Evolutionary conservation across 345 rosid species (phyloP).

Genomic region (Ricinus communis): DNA sequence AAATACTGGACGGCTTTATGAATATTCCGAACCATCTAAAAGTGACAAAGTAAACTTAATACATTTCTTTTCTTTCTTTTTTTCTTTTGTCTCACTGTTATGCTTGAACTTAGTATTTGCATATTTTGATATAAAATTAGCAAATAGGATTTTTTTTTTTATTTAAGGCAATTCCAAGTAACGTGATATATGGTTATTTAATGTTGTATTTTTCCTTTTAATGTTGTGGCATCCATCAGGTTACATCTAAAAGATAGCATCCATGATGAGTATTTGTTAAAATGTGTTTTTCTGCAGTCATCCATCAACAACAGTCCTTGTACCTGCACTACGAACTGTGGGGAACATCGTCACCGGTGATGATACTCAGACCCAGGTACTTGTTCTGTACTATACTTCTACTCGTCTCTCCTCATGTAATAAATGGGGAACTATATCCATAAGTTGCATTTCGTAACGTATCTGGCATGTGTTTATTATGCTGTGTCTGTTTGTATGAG

Average conservation of each 20-base stretch:
- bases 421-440: neutral
- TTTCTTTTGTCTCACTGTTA: no score
- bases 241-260: neutral
- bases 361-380: conserved; percentile 87
- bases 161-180: no score
- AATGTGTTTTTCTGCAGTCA: conserved; percentile 44
- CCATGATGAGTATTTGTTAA: neutral
- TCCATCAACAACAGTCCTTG: conserved; percentile 74
- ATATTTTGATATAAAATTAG: no score
- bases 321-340: conserved; percentile 80
- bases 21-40: neutral
- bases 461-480: neutral
- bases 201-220: no score
- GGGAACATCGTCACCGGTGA: conserved; percentile 88
- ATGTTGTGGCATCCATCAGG: neutral
- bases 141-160: no score
- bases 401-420: neutral
- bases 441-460: neutral
- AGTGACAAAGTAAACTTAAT: neutral
- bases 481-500: conserved; percentile 10
- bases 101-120: no score
- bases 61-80: neutral
- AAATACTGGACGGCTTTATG: neutral
- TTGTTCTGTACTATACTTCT: conserved; percentile 2
- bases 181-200: neutral